Conservation (phyloP, 768 basidiomycete genomes). For the Lactarius hengduanensis region DNA sequence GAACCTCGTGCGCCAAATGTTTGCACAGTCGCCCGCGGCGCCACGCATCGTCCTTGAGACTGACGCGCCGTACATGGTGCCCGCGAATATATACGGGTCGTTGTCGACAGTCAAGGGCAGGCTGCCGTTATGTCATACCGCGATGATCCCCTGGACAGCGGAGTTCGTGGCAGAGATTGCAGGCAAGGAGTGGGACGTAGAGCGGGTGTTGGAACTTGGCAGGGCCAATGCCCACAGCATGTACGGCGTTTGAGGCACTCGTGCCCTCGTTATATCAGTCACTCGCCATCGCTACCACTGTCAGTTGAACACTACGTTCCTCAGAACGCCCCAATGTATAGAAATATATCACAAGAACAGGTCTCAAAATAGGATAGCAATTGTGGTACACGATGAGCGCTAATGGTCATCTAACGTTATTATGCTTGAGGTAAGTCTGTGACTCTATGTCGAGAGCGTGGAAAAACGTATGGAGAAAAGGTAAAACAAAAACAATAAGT, state of each 20-base stretch:
- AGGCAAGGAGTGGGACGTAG: conserved; percentile 48
- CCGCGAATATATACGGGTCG: conserved; percentile 64
- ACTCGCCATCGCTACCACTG: neutral
- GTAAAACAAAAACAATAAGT: neutral
- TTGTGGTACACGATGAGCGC: conserved; percentile 20
- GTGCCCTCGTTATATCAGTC: neutral
- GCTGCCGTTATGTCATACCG: conserved; percentile 71
- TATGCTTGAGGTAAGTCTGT: conserved; percentile 10
- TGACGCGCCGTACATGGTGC: conserved; percentile 87
- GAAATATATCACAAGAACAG: neutral
- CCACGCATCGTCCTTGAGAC: conserved; percentile 66
- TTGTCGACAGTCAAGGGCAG: conserved; percentile 53
- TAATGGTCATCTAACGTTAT: conserved; percentile 6
- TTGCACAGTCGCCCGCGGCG: conserved; percentile 25
- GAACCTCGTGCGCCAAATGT: conserved; percentile 52
- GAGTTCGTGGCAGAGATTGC: conserved; percentile 60
- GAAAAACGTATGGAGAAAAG: neutral
- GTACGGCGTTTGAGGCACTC: conserved; percentile 46
- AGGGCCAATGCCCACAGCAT: conserved; percentile 62
- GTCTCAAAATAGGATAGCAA: neutral
- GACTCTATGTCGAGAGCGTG: conserved; percentile 16
- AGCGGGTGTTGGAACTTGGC: conserved; percentile 57
- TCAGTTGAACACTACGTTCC: neutral
- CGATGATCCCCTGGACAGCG: conserved; percentile 86
- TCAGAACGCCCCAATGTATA: neutral